Base-by-base conservation (phyloP, 2,329 filamentous ascomycete genomes). In the Sarocladiaceae sp. region DNA sequence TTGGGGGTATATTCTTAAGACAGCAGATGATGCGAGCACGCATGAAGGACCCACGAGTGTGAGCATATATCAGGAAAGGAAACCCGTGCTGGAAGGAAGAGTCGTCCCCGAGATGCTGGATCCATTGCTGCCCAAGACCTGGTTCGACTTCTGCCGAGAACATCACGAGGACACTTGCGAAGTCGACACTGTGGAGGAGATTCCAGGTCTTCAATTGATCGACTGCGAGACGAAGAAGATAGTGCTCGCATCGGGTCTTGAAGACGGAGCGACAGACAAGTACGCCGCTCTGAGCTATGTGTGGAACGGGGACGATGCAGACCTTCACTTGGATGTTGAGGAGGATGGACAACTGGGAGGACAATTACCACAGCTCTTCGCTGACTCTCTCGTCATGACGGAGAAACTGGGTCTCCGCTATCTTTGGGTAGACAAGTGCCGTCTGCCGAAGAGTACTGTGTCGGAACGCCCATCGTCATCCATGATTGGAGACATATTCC, bases 261-360 rank as follows among this genome's bases (percentile, higher is more conserved):
- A 57, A 54, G 59, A 47, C 56, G 58, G 15, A 40, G 54, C 13
- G 59, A 64, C 22, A 8, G 47, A 36, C 11, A n/a, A 22, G 17
- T 71, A 71, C 42, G 61, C 65, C 15, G 63, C 69, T 2, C 59
- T 72, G 26, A 71, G 69, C 55, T 71, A 71, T 53, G 66, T 63
- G 18, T 62, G 62, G 53, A 62, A 7, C 4, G 64, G 31, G 55
- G 56, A 12, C 51, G 55, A 17, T 6, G 54, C 52, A 3, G 49
- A 50, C 10, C 35, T 46, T 7, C 28, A 46, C 25, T 5, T 17
- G 13, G 52, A 54, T 25, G n/a, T 25, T 12, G 56, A 57, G 2
- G 55, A 59, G 3, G 56, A 60, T 44, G 49, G 44, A 22, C 25
- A 48, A 17, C 44, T 48, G 4, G n/a, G 11, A 2, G 44, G 15